These are phyloP conservation scores for Coemansia sp. DNA, from an alignment of 192 early-diverging fungal species.

Conservation along the genomic window DNA sequence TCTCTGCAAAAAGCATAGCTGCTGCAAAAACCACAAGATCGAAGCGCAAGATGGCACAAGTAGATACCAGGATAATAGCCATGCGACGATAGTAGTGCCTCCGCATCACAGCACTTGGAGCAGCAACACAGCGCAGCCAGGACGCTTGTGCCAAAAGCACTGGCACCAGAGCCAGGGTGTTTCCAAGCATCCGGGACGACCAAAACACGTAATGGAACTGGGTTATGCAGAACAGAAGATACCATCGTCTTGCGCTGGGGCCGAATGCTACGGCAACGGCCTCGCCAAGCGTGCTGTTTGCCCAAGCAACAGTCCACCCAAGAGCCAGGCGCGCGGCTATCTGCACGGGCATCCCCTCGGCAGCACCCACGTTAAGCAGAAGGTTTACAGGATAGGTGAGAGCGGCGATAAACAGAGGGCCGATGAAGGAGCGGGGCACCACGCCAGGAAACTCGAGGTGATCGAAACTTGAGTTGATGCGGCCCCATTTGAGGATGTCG, in stretches of 20 bases:
- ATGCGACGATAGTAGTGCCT: slow-evolving; percentile 22
- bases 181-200: slow-evolving; percentile 83
- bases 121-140: slow-evolving; percentile 43
- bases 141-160: slow-evolving; percentile 56
- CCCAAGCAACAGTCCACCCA: slow-evolving; percentile 57
- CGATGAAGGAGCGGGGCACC: slow-evolving; percentile 91
- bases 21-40: slow-evolving; percentile 59
- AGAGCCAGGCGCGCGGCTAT: slow-evolving; percentile 42
- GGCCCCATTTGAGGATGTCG: slow-evolving; percentile 72
- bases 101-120: not conserved
- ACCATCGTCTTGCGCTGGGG: slow-evolving; percentile 30
- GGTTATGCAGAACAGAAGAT: slow-evolving; percentile 57
- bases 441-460: slow-evolving; percentile 93
- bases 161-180: slow-evolving; percentile 78
- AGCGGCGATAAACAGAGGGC: slow-evolving; percentile 66
- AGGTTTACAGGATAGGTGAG: slow-evolving; percentile 36
- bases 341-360: slow-evolving; percentile 31
- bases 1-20: slow-evolving; percentile 43
- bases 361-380: not conserved
- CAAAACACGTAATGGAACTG: slow-evolving; percentile 94
- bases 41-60: slow-evolving; percentile 60
- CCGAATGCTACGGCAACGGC: slow-evolving; percentile 65
- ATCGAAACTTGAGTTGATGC: slow-evolving; percentile 62
- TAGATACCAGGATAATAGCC: slow-evolving; percentile 38
- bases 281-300: slow-evolving; percentile 56